These are phyloP conservation scores for Medicago ruthenica DNA, from an alignment of 306 rosid genomes.

Conservation along the genomic window DNA sequence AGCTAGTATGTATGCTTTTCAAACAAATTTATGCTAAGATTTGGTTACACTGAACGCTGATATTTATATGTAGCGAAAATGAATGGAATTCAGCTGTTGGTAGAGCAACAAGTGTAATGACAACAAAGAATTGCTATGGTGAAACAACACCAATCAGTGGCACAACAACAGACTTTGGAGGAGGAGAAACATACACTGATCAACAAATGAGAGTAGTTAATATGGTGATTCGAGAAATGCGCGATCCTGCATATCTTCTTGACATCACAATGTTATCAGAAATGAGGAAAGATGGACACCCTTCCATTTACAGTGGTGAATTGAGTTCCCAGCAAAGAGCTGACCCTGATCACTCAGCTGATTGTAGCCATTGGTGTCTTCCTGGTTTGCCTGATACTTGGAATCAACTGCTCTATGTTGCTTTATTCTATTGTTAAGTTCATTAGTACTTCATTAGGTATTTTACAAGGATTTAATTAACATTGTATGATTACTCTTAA, in stretches of 20 bases:
- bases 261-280: conserved; percentile 82
- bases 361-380: conserved; percentile 99
- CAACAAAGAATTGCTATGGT: conserved; percentile 81
- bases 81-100: conserved; percentile 63
- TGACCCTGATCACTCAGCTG: conserved; percentile 73
- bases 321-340: conserved; percentile 76
- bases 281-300: conserved; percentile 88
- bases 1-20: neutral
- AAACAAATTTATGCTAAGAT: neutral
- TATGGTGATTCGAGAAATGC: conserved; percentile 72
- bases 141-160: conserved; percentile 74
- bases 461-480: neutral
- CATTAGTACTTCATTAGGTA: conserved; percentile 12
- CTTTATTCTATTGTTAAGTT: conserved; percentile 56
- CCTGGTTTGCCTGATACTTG: conserved; percentile 96
- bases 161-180: conserved; percentile 50
- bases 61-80: conserved; percentile 56
- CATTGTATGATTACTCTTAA: conserved; percentile 20
- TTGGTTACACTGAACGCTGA: neutral
- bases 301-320: conserved; percentile 89
- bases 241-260: conserved; percentile 62
- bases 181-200: conserved; percentile 52
- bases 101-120: conserved; percentile 31
- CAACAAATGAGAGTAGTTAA: conserved; percentile 79
- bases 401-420: conserved; percentile 78